A percentile compares a stretch with the other conserved stretches of the same genome.
Conservation (phyloP, 305 asterid species). For the Andrographis paniculata region DNA sequence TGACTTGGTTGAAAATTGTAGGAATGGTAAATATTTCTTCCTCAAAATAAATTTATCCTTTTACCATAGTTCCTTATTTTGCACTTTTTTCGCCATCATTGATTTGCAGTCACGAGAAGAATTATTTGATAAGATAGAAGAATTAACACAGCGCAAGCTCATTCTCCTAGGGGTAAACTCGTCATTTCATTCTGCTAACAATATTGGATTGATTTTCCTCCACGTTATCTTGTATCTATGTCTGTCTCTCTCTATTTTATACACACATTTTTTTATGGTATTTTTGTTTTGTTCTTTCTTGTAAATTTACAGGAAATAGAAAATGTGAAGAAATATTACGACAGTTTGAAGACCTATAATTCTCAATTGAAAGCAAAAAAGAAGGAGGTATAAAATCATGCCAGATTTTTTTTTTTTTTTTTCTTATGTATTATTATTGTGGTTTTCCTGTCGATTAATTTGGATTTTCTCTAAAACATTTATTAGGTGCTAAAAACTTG, state of each 20-base stretch:
- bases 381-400: slow-evolving; percentile 23
- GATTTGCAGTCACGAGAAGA: slow-evolving; percentile 33
- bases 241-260: too few species aligned
- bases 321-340: slow-evolving; percentile 22
- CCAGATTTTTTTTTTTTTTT: background rate
- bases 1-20: background rate
- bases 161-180: slow-evolving; percentile 33
- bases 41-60: too few species aligned
- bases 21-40: too few species aligned
- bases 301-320: slow-evolving; percentile 29
- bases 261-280: background rate
- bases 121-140: slow-evolving; percentile 20
- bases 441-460: too few species aligned
- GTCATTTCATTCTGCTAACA: slow-evolving; percentile 12
- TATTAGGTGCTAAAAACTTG: slow-evolving; percentile 20
- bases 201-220: background rate
- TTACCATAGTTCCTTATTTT: background rate
- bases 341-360: slow-evolving; percentile 26
- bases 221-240: slow-evolving; percentile 13
- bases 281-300: slow-evolving; percentile 3
- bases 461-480: too few species aligned
- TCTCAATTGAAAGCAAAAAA: slow-evolving; percentile 27
- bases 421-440: too few species aligned
- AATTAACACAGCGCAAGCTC: slow-evolving; percentile 22
- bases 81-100: background rate